Evolutionary conservation across 78 protist species (phyloP).

Genomic region (Protostelium mycophagum): DNA sequence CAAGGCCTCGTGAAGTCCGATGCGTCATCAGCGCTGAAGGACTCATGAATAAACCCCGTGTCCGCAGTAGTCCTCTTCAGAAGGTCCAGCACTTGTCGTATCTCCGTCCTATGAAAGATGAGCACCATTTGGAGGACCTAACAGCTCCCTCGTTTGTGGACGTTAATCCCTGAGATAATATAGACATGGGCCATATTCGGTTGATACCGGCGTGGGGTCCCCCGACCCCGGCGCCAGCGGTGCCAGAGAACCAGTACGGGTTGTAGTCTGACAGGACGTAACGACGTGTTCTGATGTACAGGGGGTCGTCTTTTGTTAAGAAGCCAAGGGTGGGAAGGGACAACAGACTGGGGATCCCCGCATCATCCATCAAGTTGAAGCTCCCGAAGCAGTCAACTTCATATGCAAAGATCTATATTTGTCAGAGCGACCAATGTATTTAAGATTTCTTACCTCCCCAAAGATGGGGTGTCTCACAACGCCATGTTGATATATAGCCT

Average conservation of each 20-base stretch:
- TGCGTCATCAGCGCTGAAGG: conserved; percentile 19
- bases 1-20: conserved; percentile 31
- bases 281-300: neutral
- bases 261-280: conserved; percentile 3
- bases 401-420: conserved; percentile 30
- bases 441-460: neutral
- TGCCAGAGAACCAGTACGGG: conserved; percentile 38
- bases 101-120: neutral
- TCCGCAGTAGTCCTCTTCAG: conserved; percentile 5
- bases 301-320: neutral
- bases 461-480: neutral
- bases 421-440: no score
- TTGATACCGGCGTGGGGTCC: conserved; percentile 39
- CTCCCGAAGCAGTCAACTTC: conserved; percentile 56
- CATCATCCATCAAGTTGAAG: conserved; percentile 41
- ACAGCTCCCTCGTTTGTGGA: neutral
- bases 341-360: conserved; percentile 48
- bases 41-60: conserved; percentile 39
- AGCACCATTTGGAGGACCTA: neutral
- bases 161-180: conserved; percentile 40
- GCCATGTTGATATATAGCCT: conserved; percentile 11
- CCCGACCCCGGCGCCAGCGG: conserved; percentile 30
- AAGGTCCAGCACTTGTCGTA: neutral
- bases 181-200: conserved; percentile 51
- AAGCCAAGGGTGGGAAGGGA: conserved; percentile 43